Evolutionary conservation across 2,329 filamentous ascomycete genomes (phyloP), one percentile per base, ranked within the genome.

Genomic region (Fusarium fracticaudum): DNA sequence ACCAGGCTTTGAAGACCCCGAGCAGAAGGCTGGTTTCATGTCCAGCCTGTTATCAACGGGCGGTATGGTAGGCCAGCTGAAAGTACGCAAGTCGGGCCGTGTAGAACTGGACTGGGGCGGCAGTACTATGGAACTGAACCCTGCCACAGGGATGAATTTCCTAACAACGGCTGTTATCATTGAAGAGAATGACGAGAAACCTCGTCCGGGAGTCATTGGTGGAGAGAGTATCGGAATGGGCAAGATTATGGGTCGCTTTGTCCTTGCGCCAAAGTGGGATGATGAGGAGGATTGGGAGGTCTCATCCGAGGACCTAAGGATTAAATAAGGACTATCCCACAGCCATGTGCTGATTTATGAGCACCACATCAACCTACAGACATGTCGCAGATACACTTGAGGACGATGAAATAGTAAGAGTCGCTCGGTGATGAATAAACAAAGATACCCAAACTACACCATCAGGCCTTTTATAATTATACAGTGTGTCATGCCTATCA

Each of bases 81-180:
- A 88, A 63, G 87, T 92, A 50, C 87, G 89, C 68, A 87, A 88
- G 79, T 91, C 89, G 14, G 90, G 90, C 70, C 88, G 87, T 67
- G 87, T 90, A 6, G 89, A 91, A 80, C 82, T 92, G 38, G 87
- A 87, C 80, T 92, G 90, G 89, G 90, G 90, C 57, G 90, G 90
- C 33, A 86, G 85, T 69, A 84, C 82, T 41, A 83, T 91, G 64
- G 85, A 87, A 75, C 82, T 91, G 71, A 83, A 83, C 41, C 82
- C 85, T 7, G 89, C 87, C 26, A 85, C 87, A 18, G 87, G 86
- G 60, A 86, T 87, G 33, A 86, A 86, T 72, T 91, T 91, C 77
- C 75, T 90, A 68, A 90, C 87, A 17, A 88, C 87, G 44, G 89
- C 89, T 6, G 87, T 91, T 57, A 85, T 92, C 60, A 84, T 91